A percentile compares a stretch with the other conserved stretches of the same genome.
Evolutionary conservation across 75 land plant genomes (phyloP).

Genomic region (Sequoiadendron giganteum): DNA sequence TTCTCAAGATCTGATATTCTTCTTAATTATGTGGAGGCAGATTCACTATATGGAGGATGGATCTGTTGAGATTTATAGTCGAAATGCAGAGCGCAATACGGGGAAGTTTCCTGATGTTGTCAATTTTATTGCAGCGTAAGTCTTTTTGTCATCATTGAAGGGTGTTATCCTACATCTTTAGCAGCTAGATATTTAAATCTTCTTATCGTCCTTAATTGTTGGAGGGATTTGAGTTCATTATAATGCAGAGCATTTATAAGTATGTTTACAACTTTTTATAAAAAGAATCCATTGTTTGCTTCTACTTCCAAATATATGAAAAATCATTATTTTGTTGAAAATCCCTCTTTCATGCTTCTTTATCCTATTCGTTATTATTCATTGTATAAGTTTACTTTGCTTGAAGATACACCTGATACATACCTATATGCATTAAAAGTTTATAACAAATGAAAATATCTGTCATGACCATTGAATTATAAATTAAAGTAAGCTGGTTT

Average conservation of each 20-base stretch:
- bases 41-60: conserved; percentile 94
- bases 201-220: not conserved
- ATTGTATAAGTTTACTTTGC: not conserved
- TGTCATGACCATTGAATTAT: not conserved
- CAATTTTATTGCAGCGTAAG: conserved; percentile 53
- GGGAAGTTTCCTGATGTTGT: conserved; percentile 95
- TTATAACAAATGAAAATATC: not conserved
- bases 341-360: not conserved
- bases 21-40: conserved; percentile 30
- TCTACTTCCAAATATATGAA: not conserved
- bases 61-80: conserved; percentile 86
- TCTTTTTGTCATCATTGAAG: not conserved
- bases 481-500: too few relatives aligned
- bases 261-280: not conserved
- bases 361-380: not conserved
- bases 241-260: not conserved
- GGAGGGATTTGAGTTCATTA: not conserved
- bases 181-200: not conserved
- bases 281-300: not conserved
- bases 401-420: not conserved
- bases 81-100: conserved; percentile 97
- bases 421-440: not conserved
- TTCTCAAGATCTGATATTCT: not conserved
- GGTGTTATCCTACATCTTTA: not conserved
- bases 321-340: not conserved